Evolutionary conservation across 176 grass and related monocot species (phyloP), one percentile per base, ranked within the genome.

Genomic region (Themeda triandra): DNA sequence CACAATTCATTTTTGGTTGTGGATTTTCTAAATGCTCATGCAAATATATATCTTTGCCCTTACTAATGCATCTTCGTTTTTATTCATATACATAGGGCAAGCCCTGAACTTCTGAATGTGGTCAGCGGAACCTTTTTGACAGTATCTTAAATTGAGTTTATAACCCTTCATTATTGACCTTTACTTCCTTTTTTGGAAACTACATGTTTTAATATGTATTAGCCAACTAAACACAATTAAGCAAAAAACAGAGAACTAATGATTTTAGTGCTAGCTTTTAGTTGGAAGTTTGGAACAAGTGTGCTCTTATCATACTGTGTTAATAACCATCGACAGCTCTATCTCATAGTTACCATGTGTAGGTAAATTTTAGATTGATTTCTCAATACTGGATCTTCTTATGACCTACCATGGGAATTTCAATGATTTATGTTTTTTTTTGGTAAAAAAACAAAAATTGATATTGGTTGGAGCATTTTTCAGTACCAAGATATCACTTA

Each of bases 61-160:
- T 19, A 51, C 17, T 51, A 51, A 51, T 51, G 17, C 48, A 51
- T 51, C 48, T 51, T 51, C 17, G 0, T 51, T 51, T 51, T 51
- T 19, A 51, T 51, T 51, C 28, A 69, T 69, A 48, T 78, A 90
- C 78, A 68, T 85, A 95, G 93, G 87, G 95, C 89, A 59, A 95
- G 91, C 86, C 78, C 91, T 75, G 93, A 95, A 67, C 93, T 95
- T 77, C 58, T 98, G 59, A 98, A 95, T 77, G 17, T 89, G 18
- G 91, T 98, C 92, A 92, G 83, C 2, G 28, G 29, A 10, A 30
- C 33, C 75, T 73, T n/a, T 73, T 71, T 85, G 44, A 6, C 35
- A 84, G 13, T 29, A 83, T 79, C 66, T 79, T 39, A 51, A 78
- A 39, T 76, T 83, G 21, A 49, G 19, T 82, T 79, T 73, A 28